These are phyloP conservation scores for Sequoia sempervirens DNA, from an alignment of 75 land plant genomes.

Conservation along the genomic window DNA sequence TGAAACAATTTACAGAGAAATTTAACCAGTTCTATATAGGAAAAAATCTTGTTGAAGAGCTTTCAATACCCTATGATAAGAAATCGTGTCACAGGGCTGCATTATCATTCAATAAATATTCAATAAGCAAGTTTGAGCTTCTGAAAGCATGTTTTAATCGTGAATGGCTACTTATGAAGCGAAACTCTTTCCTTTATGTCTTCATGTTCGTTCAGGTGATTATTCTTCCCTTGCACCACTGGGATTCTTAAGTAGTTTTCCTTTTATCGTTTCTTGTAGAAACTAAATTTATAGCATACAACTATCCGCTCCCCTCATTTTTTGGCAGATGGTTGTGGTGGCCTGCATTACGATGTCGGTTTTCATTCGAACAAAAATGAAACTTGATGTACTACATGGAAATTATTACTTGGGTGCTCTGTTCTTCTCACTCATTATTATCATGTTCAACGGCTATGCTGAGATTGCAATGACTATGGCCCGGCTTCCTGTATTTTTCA, in stretches of 20 bases:
- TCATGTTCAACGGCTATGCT: slow-evolving; percentile 58
- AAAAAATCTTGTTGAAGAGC: slow-evolving; percentile 13
- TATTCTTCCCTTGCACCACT: not conserved
- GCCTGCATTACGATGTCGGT: slow-evolving; percentile 42
- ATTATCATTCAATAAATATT: slow-evolving; percentile 15
- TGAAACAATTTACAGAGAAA: slow-evolving; percentile 28
- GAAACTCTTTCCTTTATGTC: slow-evolving; percentile 44
- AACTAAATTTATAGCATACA: not conserved
- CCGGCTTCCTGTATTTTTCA: slow-evolving; percentile 62
- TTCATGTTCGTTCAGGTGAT: slow-evolving; percentile 41
- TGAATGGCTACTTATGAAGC: slow-evolving; percentile 40
- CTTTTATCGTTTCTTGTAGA: not conserved
- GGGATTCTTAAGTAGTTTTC: not conserved
- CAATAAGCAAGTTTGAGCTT: slow-evolving; percentile 30
- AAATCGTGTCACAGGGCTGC: slow-evolving; percentile 30
- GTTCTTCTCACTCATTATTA: slow-evolving; percentile 43
- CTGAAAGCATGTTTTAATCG: slow-evolving; percentile 32
- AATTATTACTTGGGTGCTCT: slow-evolving; percentile 56
- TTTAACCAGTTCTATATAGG: slow-evolving; percentile 28
- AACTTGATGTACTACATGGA: slow-evolving; percentile 25
- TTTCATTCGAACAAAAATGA: slow-evolving; percentile 61
- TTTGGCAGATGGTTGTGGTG: slow-evolving; percentile 8
- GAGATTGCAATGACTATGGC: slow-evolving; percentile 50
- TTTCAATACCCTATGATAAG: slow-evolving; percentile 27
- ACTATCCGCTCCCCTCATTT: not conserved